Conservation (phyloP, 2,329 filamentous ascomycete genomes). For the Talaromyces rugulosus region DNA sequence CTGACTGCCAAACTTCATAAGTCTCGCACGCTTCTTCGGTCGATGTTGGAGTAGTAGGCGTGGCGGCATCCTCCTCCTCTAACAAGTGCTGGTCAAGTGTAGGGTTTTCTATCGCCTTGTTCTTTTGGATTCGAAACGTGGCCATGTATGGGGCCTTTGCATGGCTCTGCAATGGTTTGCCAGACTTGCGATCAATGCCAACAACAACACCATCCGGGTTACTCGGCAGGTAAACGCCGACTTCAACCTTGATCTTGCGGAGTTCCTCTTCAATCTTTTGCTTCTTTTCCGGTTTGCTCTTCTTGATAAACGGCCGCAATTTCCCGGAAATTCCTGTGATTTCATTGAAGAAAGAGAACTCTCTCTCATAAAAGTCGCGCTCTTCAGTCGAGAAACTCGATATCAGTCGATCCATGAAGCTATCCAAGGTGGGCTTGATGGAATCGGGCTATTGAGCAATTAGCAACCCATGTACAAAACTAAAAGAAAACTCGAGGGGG, state of each 20-base stretch:
- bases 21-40: conserved; percentile 46
- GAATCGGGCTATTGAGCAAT: conserved; percentile 63
- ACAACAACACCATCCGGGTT: conserved; percentile 97
- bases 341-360: conserved; percentile 98
- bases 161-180: conserved; percentile 94
- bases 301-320: conserved; percentile 87
- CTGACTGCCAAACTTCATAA: conserved; percentile 96
- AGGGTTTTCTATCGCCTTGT: conserved; percentile 36
- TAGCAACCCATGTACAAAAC: conserved; percentile 9
- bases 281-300: conserved; percentile 92
- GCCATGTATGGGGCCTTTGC: conserved; percentile 99
- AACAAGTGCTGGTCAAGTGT: conserved; percentile 17
- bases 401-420: conserved; percentile 80
- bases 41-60: conserved; percentile 1
- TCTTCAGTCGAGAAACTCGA: conserved; percentile 75
- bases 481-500: not conserved
- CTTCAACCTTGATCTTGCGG: conserved; percentile 93
- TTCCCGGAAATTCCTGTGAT: conserved; percentile 95
- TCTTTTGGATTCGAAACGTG: conserved; percentile 93
- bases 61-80: conserved; percentile 20
- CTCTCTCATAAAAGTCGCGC: conserved; percentile 81
- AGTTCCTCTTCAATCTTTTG: conserved; percentile 98
- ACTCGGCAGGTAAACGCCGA: conserved; percentile 93
- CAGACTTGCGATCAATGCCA: conserved; percentile 95
- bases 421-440: conserved; percentile 89